Evolutionary conservation across 768 basidiomycete genomes (phyloP), one percentile per base, ranked within the genome.

Genomic region (Suillus alpinus): DNA sequence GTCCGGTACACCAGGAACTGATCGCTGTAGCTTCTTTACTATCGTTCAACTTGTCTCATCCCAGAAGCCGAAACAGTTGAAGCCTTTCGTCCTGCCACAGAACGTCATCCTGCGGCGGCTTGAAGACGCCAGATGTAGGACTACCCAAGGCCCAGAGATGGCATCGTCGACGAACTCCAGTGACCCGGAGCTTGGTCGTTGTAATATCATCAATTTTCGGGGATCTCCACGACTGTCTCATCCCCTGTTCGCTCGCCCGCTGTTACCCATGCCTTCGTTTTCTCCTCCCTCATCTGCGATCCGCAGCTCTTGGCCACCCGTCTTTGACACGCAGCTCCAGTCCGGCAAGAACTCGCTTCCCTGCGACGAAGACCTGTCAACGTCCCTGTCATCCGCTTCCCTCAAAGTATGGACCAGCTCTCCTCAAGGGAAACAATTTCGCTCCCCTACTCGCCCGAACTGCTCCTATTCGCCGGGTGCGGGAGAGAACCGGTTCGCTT

Each of bases 381-480:
- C 18, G 16, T 50, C 52, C 23, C 36, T 26, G 36, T 37, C 52
- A 23, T 53, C 52, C 36, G 36, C 36, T 53, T 36, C 52, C 23
- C 52, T 53, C 52, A 36, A 53, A 37, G 20, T 53, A 26, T 53
- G 52, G 52, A 37, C 52, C 4, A 36, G 52, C 14, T 53, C 52
- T 16, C 52, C 52, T 18, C 52, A 37, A 26, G 23, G 36, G 4
- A 53, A 23, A 14, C 36, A 53, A 18, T 3, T 10, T 10, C 23
- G 23, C 52, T 53, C 52, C 23, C 20, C 36, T 16, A 37, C 23
- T 10, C 52, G 23, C 13, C 52, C 16, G 36, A 53, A 10, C 23
- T 26, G 16, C 36, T 53, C 52, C 14, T 37, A 53, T 23, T 53
- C 52, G 36, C 52, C 13, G 36, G 4, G 23, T 26, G 52, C 52